phyloP scores from a whole-genome alignment of 148 eudicot genomes.

The Polygonum aviculare region DNA sequence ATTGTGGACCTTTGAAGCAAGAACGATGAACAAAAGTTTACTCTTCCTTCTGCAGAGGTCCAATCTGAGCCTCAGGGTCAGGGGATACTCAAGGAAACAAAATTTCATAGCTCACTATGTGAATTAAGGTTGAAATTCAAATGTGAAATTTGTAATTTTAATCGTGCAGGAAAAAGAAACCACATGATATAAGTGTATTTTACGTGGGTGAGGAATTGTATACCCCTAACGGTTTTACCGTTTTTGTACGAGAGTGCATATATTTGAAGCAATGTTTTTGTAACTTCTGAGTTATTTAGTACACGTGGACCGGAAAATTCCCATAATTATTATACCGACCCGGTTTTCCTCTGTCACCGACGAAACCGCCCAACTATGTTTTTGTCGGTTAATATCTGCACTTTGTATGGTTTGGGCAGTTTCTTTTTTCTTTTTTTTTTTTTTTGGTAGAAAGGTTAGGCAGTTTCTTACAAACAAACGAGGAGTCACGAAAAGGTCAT shows the following conservation, averaged over 20 bases:
- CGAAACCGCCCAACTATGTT: neutral
- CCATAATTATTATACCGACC: neutral
- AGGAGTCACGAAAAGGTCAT: neutral
- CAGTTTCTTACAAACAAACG: neutral
- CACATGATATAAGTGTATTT: neutral
- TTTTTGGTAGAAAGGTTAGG: neutral
- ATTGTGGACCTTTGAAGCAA: conserved; percentile 3
- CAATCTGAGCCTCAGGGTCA: neutral
- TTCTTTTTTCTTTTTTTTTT: neutral
- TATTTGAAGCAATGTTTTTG: neutral
- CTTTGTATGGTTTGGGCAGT: neutral
- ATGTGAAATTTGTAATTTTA: neutral
- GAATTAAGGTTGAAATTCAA: neutral
- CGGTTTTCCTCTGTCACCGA: neutral
- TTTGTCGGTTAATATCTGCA: neutral
- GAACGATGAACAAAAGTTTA: neutral
- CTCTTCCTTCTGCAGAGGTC: conserved; percentile 2
- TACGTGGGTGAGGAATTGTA: neutral
- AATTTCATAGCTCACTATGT: neutral
- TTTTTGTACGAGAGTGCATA: neutral
- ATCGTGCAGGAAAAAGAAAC: neutral
- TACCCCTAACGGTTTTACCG: neutral
- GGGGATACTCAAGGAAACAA: neutral
- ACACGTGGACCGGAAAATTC: neutral
- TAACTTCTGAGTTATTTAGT: neutral